Base-by-base conservation (phyloP, 192 early-diverging fungal genomes). In the Backusella liffmaniae region DNA sequence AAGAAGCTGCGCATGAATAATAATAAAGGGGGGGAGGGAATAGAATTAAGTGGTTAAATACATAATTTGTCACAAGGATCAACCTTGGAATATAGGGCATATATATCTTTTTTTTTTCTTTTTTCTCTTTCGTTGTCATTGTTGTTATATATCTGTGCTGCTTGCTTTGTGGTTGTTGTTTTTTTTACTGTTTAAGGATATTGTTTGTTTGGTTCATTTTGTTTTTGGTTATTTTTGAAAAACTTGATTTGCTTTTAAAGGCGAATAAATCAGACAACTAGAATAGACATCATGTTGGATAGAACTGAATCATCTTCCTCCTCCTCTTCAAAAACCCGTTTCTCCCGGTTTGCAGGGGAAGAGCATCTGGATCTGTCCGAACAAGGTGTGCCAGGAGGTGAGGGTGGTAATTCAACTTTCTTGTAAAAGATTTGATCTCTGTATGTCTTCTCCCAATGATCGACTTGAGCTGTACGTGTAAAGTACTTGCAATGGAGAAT, bases 401-500 rank as follows among this genome's bases (percentile, higher is more conserved):
- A 72, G 13, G 70, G 70, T 26, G 70, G 70, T 15, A 72, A 42
- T 62, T 23, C 56, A 29, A 62, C 56, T 59, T 59, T 23, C 21
- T 72, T 36, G 35, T 69, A 41, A 21, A 26, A 4, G 41, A 26
- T 18, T 23, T 18, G 36, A 39, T 42, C 36, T n/a, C 21, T 71
- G 23, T 62, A 62, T 62, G 56, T 62, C 10, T 62, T 62, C 59
- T 77, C 76, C 29, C 51, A 72, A 10, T n/a, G 67, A 44, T 77
- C 76, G 0, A 77, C 76, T 46, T 77, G 49, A 29, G 76, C 68
- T n/a, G 76, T 77, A n/a, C 83, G 66, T 29, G 35, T 59, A 66
- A 79, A 79, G 15, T 73, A 68, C 37, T 35, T 59, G 66, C 88
- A 90, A 66, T 74, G 77, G 4, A 79, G 67, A 9, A 90, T 85